Base-by-base conservation (phyloP, 1,284 basidiomycete genomes). In the Trametes versicolor region DNA sequence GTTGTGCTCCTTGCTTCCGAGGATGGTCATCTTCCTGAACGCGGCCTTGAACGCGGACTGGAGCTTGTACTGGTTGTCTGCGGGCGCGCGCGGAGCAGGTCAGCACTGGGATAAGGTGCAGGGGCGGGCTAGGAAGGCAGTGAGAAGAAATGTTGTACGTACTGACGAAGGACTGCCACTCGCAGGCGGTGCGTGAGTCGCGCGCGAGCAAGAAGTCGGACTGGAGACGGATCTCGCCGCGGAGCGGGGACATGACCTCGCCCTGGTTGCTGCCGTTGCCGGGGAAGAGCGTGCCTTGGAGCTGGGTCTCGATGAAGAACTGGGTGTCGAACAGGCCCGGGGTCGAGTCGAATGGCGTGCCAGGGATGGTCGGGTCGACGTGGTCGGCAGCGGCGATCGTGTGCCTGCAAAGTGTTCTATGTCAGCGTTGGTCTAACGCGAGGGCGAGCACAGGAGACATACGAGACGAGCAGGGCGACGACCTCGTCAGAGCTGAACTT, bases 151-250 rank as follows among this genome's bases (percentile, higher is more conserved):
- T 32, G 29, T 4, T 3, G 29, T 32, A 32, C 29, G 29, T 8
- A 32, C 29, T 66, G 53, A 71, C 69, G 50, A 70, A 70, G n/a
- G 65, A 63, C 59, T 75, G 71, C 71, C 72, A 74, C 34, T 63
- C 56, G 67, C 72, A 73, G 15, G 63, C 62, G 19, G 74, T 72
- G 23, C 67, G 49, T 4, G 60, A 41, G 56, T 76, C 73, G 47
- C 71, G 74, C n/a, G 70, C 72, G 58, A 75, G 69, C 62, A 55
- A 52, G 52, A 41, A 50, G 48, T 64, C 63, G 49, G 63, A 65
- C 58, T 65, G 63, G 39, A 65, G 63, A 23, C 63, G 63, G 25
- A 65, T 23, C 50, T 60, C 58, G 48, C 58, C 58, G 17, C 27
- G 54, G 49, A 65, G 54, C 12, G 63, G 63, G 13, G 63, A 65